A percentile compares a stretch with the other conserved stretches of the same genome.
Conservation (phyloP, 2,329 filamentous ascomycete genomes). For the Trichophaea hybrida region DNA sequence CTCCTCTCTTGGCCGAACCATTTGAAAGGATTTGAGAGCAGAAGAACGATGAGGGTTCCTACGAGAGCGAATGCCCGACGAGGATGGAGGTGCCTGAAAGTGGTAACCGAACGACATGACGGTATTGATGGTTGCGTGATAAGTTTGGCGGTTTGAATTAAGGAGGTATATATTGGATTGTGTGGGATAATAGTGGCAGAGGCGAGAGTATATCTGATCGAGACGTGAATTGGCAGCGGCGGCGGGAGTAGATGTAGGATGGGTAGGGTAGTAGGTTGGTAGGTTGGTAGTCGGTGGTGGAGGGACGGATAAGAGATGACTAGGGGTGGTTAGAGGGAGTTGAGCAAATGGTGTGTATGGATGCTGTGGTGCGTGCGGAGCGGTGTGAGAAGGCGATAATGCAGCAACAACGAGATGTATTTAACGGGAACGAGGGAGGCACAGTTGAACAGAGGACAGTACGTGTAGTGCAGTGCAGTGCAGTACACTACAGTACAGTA, state of each 20-base stretch:
- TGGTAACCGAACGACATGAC: constrained; percentile 26
- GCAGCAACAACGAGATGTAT: background rate
- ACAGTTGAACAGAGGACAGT: background rate
- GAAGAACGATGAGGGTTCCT: constrained; percentile 24
- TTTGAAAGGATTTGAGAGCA: constrained; percentile 42
- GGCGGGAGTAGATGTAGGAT: background rate
- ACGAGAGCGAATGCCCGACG: constrained; percentile 22
- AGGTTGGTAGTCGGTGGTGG: background rate
- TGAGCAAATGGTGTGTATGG: background rate
- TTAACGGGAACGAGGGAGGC: background rate
- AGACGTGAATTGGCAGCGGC: no score
- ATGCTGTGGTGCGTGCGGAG: background rate
- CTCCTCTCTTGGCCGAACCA: constrained; percentile 54
- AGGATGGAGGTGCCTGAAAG: constrained; percentile 23
- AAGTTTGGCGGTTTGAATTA: background rate
- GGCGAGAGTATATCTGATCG: no score
- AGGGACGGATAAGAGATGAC: background rate
- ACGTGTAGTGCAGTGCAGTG: background rate
- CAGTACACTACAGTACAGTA: background rate
- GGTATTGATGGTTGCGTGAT: background rate
- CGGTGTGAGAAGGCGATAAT: background rate
- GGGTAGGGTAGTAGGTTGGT: background rate
- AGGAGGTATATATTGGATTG: background rate
- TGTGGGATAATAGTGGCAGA: no score
- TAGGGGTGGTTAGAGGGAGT: background rate